Percentiles rank a stretch among this genome's conserved stretches.
Conservation (phyloP, 2,329 filamentous ascomycete species). For the Claviceps cyperi region DNA sequence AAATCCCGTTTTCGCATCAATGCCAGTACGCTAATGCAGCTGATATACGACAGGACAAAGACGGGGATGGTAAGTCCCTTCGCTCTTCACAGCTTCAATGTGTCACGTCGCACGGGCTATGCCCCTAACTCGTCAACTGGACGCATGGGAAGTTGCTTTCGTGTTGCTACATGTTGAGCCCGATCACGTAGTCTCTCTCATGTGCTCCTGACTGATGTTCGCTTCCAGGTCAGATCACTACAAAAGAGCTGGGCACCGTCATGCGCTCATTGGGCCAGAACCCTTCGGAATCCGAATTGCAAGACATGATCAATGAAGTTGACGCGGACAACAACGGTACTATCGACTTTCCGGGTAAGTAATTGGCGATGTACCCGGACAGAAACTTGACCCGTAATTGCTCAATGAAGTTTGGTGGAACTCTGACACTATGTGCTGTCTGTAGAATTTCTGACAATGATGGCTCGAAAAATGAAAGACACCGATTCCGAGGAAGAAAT, state of each 20-base stretch:
- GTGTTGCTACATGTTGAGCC: background rate
- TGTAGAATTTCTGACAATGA: slow-evolving; percentile 80
- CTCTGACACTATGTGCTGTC: background rate
- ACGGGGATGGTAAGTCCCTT: slow-evolving; percentile 66
- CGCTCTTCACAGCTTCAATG: too few species aligned
- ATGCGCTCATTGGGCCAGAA: slow-evolving; percentile 87
- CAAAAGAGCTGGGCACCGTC: slow-evolving; percentile 78
- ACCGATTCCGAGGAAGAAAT: slow-evolving; percentile 87
- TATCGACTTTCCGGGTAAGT: slow-evolving; percentile 76
- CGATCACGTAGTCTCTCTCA: background rate
- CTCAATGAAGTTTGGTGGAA: background rate
- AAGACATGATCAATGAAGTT: slow-evolving; percentile 92
- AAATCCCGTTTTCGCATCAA: too few species aligned
- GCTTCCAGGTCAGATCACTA: slow-evolving; percentile 67
- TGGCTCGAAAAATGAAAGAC: slow-evolving; percentile 90
- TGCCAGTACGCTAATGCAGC: background rate
- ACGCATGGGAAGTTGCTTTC: background rate
- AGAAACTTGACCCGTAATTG: background rate
- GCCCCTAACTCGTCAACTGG: background rate
- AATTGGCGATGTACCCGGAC: background rate
- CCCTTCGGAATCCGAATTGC: slow-evolving; percentile 76
- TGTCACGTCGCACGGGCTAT: background rate
- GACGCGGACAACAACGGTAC: slow-evolving; percentile 88
- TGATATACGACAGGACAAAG: slow-evolving; percentile 58
- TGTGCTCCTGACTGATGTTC: background rate